Conservation (phyloP, 306 rosid species). For the Cajanus cajan region DNA sequence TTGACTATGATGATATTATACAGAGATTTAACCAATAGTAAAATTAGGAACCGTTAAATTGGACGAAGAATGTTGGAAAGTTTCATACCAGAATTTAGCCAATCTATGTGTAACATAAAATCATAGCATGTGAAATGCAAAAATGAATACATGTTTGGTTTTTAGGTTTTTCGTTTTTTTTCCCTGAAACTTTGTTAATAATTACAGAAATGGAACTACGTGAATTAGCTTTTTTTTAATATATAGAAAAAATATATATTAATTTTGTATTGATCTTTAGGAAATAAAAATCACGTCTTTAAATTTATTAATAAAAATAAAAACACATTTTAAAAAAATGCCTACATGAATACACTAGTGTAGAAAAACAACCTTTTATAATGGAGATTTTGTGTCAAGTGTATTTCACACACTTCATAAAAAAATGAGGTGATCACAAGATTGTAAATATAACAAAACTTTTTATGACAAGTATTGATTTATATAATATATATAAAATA, state of each 20-base stretch:
- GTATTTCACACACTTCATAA: no score
- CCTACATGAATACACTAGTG: no score
- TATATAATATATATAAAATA: no score
- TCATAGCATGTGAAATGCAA: not conserved
- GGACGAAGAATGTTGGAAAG: not conserved
- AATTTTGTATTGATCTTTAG: not conserved
- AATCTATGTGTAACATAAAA: not conserved
- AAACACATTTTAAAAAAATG: not conserved
- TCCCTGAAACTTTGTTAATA: not conserved
- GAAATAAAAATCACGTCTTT: not conserved
- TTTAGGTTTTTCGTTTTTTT: not conserved
- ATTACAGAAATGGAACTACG: not conserved
- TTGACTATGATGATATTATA: not conserved
- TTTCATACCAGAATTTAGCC: not conserved
- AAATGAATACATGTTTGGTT: not conserved
- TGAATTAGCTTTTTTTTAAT: not conserved
- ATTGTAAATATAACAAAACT: no score
- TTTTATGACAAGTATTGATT: no score
- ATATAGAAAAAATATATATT: not conserved
- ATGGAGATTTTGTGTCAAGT: no score
- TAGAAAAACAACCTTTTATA: no score
- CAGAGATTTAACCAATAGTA: not conserved
- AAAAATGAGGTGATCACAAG: no score
- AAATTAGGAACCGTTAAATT: conserved; percentile 22
- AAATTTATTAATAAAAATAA: not conserved